These are phyloP conservation scores for Alternaria postmessia DNA, from an alignment of 2,329 filamentous ascomycete genomes.

Conservation along the genomic window DNA sequence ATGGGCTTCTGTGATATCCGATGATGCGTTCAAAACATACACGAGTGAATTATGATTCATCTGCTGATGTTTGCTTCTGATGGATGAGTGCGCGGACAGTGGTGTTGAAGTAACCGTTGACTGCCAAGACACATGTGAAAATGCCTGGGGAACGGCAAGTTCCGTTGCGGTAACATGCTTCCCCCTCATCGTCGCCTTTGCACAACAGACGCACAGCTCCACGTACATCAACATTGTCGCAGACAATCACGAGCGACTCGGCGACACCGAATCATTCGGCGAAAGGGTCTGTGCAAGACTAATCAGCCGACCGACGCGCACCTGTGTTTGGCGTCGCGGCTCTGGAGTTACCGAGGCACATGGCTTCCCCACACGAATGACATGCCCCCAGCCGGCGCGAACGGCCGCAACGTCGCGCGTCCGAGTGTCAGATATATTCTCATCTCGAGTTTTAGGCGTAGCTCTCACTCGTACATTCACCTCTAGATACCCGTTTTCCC, in stretches of 20 bases:
- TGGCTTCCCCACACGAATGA: conserved; percentile 36
- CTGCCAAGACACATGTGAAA: conserved; percentile 16
- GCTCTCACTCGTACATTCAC: neutral
- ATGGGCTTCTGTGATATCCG: neutral
- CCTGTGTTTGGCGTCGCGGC: conserved; percentile 23
- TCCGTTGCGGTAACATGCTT: neutral
- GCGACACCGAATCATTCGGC: conserved; percentile 20
- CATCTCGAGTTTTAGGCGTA: neutral
- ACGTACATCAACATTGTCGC: neutral
- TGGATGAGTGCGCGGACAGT: neutral
- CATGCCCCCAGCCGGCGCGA: conserved; percentile 24
- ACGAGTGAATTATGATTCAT: neutral
- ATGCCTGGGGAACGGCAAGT: neutral
- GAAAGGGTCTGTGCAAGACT: conserved; percentile 1
- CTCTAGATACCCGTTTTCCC: conserved; percentile 1
- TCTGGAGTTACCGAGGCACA: conserved; percentile 39
- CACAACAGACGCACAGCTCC: neutral
- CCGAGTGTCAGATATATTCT: conserved; percentile 14
- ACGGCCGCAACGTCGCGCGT: conserved; percentile 18
- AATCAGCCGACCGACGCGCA: conserved; percentile 16
- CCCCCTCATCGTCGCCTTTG: neutral
- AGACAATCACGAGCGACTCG: conserved; percentile 5
- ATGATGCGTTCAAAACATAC: too few relatives aligned
- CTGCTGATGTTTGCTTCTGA: neutral
- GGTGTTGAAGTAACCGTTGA: neutral